phyloP scores from a whole-genome alignment of 2,329 filamentous ascomycete species.

The Claviceps maximensis region DNA sequence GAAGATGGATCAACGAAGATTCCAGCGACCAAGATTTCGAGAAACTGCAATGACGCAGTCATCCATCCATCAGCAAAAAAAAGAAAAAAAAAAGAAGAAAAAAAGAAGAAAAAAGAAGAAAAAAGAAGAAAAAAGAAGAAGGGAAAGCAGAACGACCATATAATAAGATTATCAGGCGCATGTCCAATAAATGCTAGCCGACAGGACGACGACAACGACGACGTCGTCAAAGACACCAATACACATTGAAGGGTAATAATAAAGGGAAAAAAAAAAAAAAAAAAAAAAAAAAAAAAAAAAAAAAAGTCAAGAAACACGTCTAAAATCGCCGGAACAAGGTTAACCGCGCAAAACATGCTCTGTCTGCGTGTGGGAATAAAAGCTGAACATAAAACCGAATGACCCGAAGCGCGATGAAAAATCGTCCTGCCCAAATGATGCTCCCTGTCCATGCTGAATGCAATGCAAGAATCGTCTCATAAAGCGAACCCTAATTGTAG shows the following conservation, averaged over 20 bases:
- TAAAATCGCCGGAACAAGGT: constrained; percentile 9
- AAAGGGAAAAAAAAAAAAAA: not conserved
- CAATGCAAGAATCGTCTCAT: constrained; percentile 26
- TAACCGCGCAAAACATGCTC: constrained; percentile 1
- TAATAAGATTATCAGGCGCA: not conserved
- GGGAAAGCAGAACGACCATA: not conserved
- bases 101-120: not conserved
- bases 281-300: not conserved
- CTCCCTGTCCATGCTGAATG: constrained; percentile 23
- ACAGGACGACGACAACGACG: no score
- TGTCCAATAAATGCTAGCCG: constrained; percentile 10
- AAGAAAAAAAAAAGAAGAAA: not conserved
- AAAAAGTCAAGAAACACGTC: constrained; percentile 7
- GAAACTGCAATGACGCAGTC: constrained; percentile 10
- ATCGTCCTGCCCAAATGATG: constrained; percentile 7
- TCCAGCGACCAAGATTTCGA: constrained; percentile 6
- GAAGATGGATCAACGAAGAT: not conserved
- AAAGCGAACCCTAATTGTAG: not conserved
- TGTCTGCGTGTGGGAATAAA: constrained; percentile 5
- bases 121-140: constrained; percentile 4
- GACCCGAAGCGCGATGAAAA: constrained; percentile 6
- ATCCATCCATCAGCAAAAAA: not conserved
- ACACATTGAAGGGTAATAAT: not conserved
- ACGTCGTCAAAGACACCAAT: no score
- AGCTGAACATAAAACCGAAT: not conserved